Percentiles rank a stretch among this genome's conserved stretches.
These are phyloP conservation scores for Cystobasidiaceae sp. DNA, from an alignment of 1,284 basidiomycete species.

Conservation along the genomic window DNA sequence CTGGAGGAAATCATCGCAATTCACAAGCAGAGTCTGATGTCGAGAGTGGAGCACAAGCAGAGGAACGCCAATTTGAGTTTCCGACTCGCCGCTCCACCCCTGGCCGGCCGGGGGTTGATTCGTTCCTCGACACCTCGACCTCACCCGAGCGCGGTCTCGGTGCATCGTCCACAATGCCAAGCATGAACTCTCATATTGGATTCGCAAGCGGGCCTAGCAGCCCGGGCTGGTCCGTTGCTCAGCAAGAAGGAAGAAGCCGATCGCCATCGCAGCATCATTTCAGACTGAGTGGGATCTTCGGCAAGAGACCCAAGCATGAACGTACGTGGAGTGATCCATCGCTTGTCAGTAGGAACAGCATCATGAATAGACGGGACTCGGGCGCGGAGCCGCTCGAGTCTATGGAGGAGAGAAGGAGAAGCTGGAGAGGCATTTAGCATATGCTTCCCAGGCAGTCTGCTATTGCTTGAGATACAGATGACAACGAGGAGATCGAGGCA, in stretches of 20 bases:
- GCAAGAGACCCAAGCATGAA: slow-evolving; percentile 14
- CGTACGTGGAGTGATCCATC: slow-evolving; percentile 21
- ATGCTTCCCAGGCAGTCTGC: neutral
- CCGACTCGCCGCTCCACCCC: neutral
- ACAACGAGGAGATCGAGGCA: no score
- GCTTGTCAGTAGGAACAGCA: neutral
- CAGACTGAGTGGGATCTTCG: slow-evolving; percentile 20
- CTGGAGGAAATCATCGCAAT: neutral
- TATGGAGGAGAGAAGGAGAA: slow-evolving; percentile 12
- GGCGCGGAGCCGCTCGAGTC: slow-evolving; percentile 10
- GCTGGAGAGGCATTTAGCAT: slow-evolving; percentile 3
- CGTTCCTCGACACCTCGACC: slow-evolving; percentile 18
- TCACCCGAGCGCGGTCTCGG: slow-evolving; percentile 2
- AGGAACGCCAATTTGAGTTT: neutral
- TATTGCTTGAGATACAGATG: neutral
- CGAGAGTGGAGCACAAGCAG: neutral
- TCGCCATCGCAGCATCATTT: slow-evolving; percentile 1
- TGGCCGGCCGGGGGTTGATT: neutral
- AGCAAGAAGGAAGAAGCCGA: neutral
- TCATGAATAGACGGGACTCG: slow-evolving; percentile 3
- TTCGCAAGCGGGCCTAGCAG: neutral
- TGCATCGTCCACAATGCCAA: neutral
- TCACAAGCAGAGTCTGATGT: neutral
- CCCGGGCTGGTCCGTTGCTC: neutral
- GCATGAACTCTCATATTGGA: neutral